A percentile compares a stretch with the other conserved stretches of the same genome.
Conservation (phyloP, 129 eudicot species). For the Glebionis coronaria region DNA sequence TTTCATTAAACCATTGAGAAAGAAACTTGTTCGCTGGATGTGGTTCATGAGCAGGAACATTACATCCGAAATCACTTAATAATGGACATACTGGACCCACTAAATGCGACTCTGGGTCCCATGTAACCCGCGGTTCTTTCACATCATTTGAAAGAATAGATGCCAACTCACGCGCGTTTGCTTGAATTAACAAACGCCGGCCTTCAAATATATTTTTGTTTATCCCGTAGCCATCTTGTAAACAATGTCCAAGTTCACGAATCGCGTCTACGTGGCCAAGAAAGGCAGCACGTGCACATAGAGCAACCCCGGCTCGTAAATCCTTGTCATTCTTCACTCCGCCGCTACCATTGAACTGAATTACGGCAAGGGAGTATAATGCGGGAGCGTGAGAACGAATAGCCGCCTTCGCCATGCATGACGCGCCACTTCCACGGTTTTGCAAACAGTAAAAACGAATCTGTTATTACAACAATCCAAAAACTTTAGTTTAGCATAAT, state of each 20-base stretch:
- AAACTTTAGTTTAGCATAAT: neutral
- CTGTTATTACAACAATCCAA: too few relatives aligned
- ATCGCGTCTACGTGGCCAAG: slow-evolving; percentile 83
- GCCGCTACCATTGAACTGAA: slow-evolving; percentile 82
- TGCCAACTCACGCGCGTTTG: too few relatives aligned
- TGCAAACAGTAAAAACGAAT: too few relatives aligned
- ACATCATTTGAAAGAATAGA: too few relatives aligned
- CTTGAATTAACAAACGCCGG: too few relatives aligned
- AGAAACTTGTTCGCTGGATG: slow-evolving; percentile 82
- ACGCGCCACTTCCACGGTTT: too few relatives aligned
- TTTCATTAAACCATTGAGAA: too few relatives aligned
- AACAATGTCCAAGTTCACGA: slow-evolving; percentile 85
- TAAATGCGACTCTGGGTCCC: slow-evolving; percentile 41
- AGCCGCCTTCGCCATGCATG: slow-evolving; percentile 71
- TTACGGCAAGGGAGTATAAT: slow-evolving; percentile 61
- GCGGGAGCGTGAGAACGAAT: slow-evolving; percentile 66
- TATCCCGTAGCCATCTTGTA: slow-evolving; percentile 88
- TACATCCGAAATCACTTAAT: slow-evolving; percentile 77
- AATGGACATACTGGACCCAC: slow-evolving; percentile 47
- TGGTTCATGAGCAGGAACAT: slow-evolving; percentile 55
- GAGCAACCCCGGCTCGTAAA: slow-evolving; percentile 78
- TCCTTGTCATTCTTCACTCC: slow-evolving; percentile 67
- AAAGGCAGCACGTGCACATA: slow-evolving; percentile 81
- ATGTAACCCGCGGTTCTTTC: slow-evolving; percentile 40
- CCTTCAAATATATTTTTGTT: slow-evolving; percentile 48